Evolutionary conservation across 1,284 basidiomycete species (phyloP).

Genomic region (Rhodofomes roseus): DNA sequence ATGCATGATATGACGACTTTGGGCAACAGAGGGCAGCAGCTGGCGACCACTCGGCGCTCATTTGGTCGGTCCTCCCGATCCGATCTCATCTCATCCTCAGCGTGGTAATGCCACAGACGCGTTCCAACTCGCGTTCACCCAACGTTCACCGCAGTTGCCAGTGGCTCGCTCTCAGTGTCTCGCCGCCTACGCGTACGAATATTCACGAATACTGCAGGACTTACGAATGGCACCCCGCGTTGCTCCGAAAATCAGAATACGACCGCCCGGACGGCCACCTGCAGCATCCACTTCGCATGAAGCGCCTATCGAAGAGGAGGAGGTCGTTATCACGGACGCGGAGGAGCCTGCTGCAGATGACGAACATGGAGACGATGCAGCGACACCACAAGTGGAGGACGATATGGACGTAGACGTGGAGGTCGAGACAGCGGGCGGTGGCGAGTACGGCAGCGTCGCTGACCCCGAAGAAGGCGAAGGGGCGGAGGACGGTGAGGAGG

Average conservation of each 20-base stretch:
- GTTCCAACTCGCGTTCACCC: no score
- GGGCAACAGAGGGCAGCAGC: no score
- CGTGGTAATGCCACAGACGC: not conserved
- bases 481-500: conserved; percentile 16
- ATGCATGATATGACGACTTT: no score
- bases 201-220: not conserved
- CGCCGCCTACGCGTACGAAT: no score
- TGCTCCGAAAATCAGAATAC: not conserved
- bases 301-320: conserved; percentile 15
- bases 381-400: conserved; percentile 1
- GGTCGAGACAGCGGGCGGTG: conserved; percentile 2
- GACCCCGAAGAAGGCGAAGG: conserved; percentile 11
- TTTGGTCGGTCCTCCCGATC: no score
- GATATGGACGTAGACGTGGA: conserved; percentile 8
- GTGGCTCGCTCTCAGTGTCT: not conserved
- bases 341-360: conserved; percentile 1
- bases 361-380: conserved; percentile 3
- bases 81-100: not conserved
- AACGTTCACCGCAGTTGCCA: not conserved
- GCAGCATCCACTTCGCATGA: not conserved
- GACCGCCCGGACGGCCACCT: not conserved
- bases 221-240: not conserved
- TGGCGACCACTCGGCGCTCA: no score
- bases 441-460: not conserved
- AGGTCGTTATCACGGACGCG: conserved; percentile 4